Percentiles rank a stretch among this genome's conserved stretches.
Conservation (phyloP, 306 rosid species). For the Lupinus albus region DNA sequence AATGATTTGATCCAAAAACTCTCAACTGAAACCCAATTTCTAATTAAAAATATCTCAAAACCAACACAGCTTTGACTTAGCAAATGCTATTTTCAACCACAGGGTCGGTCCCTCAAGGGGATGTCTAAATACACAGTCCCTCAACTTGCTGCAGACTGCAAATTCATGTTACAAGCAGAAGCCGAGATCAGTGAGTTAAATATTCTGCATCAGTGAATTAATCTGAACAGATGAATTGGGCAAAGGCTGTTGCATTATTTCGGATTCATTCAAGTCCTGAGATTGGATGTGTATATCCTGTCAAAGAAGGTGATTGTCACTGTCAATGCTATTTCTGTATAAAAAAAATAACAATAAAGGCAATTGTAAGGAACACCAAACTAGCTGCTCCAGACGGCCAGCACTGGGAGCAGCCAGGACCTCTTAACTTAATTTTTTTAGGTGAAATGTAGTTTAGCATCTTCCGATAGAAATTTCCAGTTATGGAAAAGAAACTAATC, state of each 20-base stretch:
- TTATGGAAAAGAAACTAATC: background rate
- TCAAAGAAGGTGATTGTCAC: conserved; percentile 28
- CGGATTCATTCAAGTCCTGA: conserved; percentile 75
- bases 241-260: conserved; percentile 64
- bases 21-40: no score
- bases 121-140: conserved; percentile 38
- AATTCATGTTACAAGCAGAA: conserved; percentile 57
- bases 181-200: conserved; percentile 41
- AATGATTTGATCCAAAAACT: no score
- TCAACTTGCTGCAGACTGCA: conserved; percentile 44
- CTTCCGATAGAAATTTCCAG: background rate
- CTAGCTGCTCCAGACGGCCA: background rate
- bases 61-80: no score
- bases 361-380: no score
- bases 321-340: background rate
- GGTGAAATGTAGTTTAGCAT: no score
- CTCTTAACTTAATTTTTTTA: no score
- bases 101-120: conserved; percentile 45
- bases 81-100: conserved; percentile 1
- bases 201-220: conserved; percentile 60
- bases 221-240: conserved; percentile 68
- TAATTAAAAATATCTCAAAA: no score
- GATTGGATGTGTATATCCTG: conserved; percentile 70
- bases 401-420: background rate
- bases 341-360: no score